Conservation (phyloP, 495 filamentous ascomycete genomes). For the Talaromyces wortmannii region DNA sequence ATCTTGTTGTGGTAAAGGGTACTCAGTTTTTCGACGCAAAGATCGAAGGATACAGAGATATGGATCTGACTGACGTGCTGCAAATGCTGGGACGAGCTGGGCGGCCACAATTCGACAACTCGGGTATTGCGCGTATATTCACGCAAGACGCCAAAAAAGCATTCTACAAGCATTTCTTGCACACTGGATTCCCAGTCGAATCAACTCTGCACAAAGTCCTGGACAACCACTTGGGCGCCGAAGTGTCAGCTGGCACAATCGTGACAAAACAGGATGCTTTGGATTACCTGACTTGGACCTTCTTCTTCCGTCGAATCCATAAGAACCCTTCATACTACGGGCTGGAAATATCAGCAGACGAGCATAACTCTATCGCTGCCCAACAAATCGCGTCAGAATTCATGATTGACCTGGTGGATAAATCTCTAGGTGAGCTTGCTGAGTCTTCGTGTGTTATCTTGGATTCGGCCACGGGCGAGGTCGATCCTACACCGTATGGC, state of each 20-base stretch:
- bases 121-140: constrained; percentile 93
- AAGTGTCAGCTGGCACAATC: constrained; percentile 90
- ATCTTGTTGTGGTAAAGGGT: constrained; percentile 96
- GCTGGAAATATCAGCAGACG: constrained; percentile 86
- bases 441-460: constrained; percentile 76
- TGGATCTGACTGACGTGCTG: constrained; percentile 97
- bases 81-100: constrained; percentile 98
- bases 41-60: constrained; percentile 94
- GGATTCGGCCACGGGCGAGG: constrained; percentile 73
- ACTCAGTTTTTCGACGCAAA: constrained; percentile 99
- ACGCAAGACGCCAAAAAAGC: constrained; percentile 97
- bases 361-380: constrained; percentile 83
- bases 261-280: constrained; percentile 92
- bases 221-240: constrained; percentile 94
- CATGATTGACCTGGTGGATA: constrained; percentile 86
- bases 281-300: constrained; percentile 98
- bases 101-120: constrained; percentile 91
- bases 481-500: constrained; percentile 82
- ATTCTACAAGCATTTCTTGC: constrained; percentile 99
- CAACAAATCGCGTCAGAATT: constrained; percentile 82
- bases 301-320: constrained; percentile 95
- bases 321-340: constrained; percentile 99
- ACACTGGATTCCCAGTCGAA: constrained; percentile 97
- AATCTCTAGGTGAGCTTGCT: constrained; percentile 71
- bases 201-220: constrained; percentile 92